phyloP scores from a whole-genome alignment of 202 grass and related monocot genomes.

The Panicum hallii region DNA sequence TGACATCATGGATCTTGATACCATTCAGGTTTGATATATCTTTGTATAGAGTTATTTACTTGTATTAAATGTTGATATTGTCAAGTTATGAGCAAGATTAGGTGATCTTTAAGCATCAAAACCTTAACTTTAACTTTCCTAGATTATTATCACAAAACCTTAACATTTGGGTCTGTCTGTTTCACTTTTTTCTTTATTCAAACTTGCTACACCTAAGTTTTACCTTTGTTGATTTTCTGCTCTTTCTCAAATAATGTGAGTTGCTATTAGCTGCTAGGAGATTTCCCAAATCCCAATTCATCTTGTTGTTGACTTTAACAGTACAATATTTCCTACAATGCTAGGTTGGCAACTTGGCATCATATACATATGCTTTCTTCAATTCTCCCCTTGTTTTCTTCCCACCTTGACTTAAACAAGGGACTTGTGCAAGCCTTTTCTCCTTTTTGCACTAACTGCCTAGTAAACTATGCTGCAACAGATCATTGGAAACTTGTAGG shows the following conservation, averaged over 20 bases:
- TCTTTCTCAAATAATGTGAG: slow-evolving; percentile 9
- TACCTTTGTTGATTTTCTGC: background rate
- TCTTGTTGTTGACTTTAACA: background rate
- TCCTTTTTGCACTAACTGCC: background rate
- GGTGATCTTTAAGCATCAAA: background rate
- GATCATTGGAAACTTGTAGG: background rate
- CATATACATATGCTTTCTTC: background rate
- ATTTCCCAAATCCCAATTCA: background rate
- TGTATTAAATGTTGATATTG: slow-evolving; percentile 30
- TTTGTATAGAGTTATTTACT: background rate
- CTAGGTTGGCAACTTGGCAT: slow-evolving; percentile 17
- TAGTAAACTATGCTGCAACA: slow-evolving; percentile 1
- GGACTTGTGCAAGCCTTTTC: background rate
- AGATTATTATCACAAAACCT: background rate
- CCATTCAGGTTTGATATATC: slow-evolving; percentile 66
- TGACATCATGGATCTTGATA: slow-evolving; percentile 99
- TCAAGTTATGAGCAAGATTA: background rate
- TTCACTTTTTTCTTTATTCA: background rate
- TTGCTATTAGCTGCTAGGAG: slow-evolving; percentile 14
- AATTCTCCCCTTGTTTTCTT: background rate
- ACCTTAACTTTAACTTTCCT: background rate
- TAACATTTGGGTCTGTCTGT: background rate
- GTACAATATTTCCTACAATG: background rate
- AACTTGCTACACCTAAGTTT: background rate
- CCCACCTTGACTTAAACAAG: background rate